Evolutionary conservation across 108 stramenopile genomes (phyloP), one percentile per base, ranked within the genome.

Genomic region (Skeletonema potamos): DNA sequence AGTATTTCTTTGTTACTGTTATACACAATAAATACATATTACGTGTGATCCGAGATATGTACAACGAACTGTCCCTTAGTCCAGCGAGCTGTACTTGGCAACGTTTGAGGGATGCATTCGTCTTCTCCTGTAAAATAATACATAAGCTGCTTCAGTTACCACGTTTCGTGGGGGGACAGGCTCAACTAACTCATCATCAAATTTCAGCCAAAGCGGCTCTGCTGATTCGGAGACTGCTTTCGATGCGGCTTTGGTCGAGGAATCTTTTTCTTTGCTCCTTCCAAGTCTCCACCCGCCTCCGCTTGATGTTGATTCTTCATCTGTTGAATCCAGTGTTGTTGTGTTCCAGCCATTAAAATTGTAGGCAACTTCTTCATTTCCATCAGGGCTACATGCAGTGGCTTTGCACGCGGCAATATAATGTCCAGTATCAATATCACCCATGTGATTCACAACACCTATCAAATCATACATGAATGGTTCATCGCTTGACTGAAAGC

Each of bases 351-450:
- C 95, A 62, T 85, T 83, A 63, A 93, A 94, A 54, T 77, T 76
- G 72, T 89, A 82, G 0, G 88, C 90, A 22, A 93, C 93, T 70
- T 94, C 95, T 82, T 96, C 94, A 37, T 73, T 77, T 26, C 96
- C 97, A 43, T 94, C 93, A 36, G 78, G 69, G 62, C 89, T 79
- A 55, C 95, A 96, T 1, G 89, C 70, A 27, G 92, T 88, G 30
- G 92, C 94, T 58, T 92, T 92, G 77, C 95, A 97, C 54, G 76
- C 83, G 4, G 98, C 94, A n/a, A 97, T 93, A 69, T 99, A 99
- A 79, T 99, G 99, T 2, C 99, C 99, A 20, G 97, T 95, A 0
- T 89, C 92, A 83, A 98, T 92, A 9, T 96, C 89, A 13, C 99
- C 99, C 68, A 96, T 84, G 76, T 99, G 99, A 85, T 98, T 98